Conservation (phyloP, 345 rosid species). For the Citrus reticulata region DNA sequence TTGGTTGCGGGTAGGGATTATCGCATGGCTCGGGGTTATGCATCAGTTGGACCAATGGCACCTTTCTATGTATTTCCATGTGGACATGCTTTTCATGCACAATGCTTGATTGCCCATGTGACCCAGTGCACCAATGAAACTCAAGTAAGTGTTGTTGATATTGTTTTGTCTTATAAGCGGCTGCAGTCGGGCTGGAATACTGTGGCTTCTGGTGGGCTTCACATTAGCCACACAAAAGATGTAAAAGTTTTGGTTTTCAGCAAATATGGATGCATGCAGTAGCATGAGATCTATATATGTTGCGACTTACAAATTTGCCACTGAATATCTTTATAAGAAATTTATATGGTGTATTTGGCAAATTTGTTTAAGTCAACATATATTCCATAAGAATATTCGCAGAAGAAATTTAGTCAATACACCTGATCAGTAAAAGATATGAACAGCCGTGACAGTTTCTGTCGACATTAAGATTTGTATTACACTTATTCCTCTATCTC, state of each 20-base stretch:
- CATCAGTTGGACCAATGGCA: conserved; percentile 85
- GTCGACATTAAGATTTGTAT: neutral
- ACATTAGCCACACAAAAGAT: neutral
- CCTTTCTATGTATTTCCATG: conserved; percentile 97
- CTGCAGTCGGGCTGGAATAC: neutral
- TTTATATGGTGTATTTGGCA: neutral
- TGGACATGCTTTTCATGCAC: conserved; percentile 88
- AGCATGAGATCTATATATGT: neutral
- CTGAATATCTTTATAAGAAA: neutral
- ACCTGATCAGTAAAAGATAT: neutral
- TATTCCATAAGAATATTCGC: neutral
- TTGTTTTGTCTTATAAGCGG: conserved; percentile 19
- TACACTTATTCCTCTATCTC: neutral
- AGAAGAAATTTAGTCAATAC: neutral
- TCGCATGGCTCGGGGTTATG: conserved; percentile 65
- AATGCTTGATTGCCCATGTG: conserved; percentile 82
- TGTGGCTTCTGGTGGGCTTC: neutral
- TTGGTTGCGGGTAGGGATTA: conserved; percentile 60
- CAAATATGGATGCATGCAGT: neutral
- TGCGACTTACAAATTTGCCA: neutral
- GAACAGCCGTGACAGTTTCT: neutral
- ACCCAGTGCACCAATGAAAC: conserved; percentile 52
- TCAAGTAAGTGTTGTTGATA: conserved; percentile 38
- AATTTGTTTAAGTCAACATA: neutral
- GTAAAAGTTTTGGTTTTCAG: neutral